Conservation (phyloP, 2,329 filamentous ascomycete species). For the Colletotrichum tropicicola region DNA sequence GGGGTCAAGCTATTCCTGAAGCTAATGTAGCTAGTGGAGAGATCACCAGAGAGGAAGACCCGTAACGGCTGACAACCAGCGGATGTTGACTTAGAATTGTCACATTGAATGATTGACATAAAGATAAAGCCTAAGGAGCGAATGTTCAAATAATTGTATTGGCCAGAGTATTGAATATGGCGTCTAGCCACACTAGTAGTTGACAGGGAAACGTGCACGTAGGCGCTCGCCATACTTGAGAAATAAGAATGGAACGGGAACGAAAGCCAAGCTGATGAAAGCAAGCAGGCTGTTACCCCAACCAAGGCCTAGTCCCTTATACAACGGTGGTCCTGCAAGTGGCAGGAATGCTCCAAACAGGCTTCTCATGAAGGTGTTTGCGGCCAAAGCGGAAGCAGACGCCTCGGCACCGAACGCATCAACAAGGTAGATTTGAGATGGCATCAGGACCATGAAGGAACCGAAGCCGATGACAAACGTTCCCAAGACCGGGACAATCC, state of each 20-base stretch:
- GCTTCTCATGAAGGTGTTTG: conserved; percentile 6
- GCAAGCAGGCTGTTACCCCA: conserved; percentile 33
- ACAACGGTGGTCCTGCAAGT: conserved; percentile 23
- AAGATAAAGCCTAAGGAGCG: no score
- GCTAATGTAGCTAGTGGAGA: no score
- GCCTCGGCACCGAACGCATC: conserved; percentile 37
- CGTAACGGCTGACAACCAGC: no score
- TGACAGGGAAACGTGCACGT: background rate
- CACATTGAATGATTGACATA: no score
- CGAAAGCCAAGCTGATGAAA: conserved; percentile 23
- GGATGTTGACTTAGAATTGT: no score
- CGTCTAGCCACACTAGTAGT: conserved; percentile 1
- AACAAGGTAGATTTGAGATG: conserved; percentile 30
- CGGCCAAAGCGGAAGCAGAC: background rate
- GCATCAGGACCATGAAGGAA: conserved; percentile 48
- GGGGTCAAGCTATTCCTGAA: no score
- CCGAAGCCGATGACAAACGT: conserved; percentile 60
- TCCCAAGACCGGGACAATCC: conserved; percentile 69
- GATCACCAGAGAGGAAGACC: no score
- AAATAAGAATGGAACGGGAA: conserved; percentile 18
- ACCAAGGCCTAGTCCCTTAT: conserved; percentile 25
- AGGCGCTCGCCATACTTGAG: conserved; percentile 16
- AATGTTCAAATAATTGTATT: no score
- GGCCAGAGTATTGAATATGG: no score
- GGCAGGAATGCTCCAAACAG: conserved; percentile 29